Conservation (phyloP, 2,329 filamentous ascomycete genomes). For the Ophiostoma sp. region DNA sequence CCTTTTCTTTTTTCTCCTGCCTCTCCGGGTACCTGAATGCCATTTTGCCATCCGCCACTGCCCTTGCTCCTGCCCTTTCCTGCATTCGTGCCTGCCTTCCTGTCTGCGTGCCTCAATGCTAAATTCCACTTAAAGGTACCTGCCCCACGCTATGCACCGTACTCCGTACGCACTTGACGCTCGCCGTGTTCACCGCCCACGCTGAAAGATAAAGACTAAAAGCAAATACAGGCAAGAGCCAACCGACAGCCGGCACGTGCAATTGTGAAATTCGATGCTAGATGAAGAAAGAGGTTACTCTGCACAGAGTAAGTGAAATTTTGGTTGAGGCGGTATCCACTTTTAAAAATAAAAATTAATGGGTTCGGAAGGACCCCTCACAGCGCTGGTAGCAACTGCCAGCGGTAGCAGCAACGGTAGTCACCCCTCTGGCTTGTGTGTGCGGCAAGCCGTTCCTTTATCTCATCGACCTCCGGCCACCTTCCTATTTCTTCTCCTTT, state of each 20-base stretch:
- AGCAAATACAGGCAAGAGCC: background rate
- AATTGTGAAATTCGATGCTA: conserved; percentile 9
- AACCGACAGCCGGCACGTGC: conserved; percentile 16
- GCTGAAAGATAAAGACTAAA: background rate
- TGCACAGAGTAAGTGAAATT: conserved; percentile 3
- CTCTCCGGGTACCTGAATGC: conserved; percentile 7
- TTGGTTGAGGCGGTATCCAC: conserved; percentile 1
- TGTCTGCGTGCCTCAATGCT: background rate
- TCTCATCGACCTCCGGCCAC: background rate
- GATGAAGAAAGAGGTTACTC: background rate
- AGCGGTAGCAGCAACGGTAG: background rate
- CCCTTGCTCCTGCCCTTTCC: background rate
- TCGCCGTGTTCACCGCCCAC: background rate
- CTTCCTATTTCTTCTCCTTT: background rate
- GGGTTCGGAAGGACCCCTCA: conserved; percentile 10
- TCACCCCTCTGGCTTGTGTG: conserved; percentile 6
- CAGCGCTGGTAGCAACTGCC: background rate
- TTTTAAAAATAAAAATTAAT: conserved; percentile 6
- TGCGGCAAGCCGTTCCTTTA: conserved; percentile 3
- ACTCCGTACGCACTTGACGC: background rate
- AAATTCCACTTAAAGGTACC: background rate
- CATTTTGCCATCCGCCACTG: background rate
- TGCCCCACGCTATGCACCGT: background rate
- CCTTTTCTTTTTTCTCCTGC: background rate
- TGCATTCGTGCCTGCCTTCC: background rate